Conservation (phyloP, 2,329 filamentous ascomycete species). For the Cercospora beticola region DNA sequence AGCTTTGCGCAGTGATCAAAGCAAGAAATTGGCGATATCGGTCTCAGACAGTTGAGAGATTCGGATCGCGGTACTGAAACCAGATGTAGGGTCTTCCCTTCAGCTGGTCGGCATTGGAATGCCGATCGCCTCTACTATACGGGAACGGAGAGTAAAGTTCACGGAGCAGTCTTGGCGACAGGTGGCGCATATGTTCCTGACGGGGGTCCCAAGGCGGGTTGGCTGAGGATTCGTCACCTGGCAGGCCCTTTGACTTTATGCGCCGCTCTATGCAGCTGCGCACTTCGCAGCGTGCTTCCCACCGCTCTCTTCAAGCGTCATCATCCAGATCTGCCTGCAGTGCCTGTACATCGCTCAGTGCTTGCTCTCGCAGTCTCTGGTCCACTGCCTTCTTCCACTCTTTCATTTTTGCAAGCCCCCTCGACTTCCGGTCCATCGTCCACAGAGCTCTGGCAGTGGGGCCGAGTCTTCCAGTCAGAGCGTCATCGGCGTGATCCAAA, state of each 20-base stretch:
- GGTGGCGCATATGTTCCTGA: background rate
- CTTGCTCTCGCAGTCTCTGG: slow-evolving; percentile 2
- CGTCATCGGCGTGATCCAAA: slow-evolving; percentile 31
- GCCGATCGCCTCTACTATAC: background rate
- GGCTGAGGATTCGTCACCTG: background rate
- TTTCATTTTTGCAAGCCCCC: slow-evolving; percentile 33
- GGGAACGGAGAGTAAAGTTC: background rate
- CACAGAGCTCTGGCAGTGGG: slow-evolving; percentile 34
- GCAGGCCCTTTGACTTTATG: background rate
- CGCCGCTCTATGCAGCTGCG: background rate
- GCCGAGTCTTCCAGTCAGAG: slow-evolving; percentile 27
- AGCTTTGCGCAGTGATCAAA: background rate
- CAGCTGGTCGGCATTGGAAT: background rate
- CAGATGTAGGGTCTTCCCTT: background rate
- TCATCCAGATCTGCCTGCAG: slow-evolving; percentile 7
- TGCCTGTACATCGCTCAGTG: slow-evolving; percentile 8
- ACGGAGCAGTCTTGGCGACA: background rate
- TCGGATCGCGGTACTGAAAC: background rate
- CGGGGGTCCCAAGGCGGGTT: background rate
- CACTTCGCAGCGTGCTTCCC: background rate
- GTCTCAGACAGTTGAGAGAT: background rate
- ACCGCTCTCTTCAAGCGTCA: background rate
- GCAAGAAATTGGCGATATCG: background rate
- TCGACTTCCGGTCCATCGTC: slow-evolving; percentile 38
- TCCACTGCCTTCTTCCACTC: slow-evolving; percentile 18